Evolutionary conservation across 352 stramenopile genomes (phyloP).

Genomic region (Phytophthora ramorum): DNA sequence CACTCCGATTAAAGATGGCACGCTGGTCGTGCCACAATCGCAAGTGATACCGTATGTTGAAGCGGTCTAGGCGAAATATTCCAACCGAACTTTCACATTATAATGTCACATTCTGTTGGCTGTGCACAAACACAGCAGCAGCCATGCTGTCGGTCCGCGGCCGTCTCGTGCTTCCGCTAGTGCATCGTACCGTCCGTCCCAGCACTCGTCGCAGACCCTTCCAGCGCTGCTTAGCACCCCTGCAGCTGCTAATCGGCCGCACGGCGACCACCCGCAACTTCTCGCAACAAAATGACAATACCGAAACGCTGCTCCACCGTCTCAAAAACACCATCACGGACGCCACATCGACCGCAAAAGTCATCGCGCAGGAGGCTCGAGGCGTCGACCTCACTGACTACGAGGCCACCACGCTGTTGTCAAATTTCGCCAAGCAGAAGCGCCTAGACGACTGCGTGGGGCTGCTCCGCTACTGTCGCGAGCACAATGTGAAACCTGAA

Average conservation of each 20-base stretch:
- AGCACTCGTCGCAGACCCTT: background rate
- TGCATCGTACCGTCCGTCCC: background rate
- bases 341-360: background rate
- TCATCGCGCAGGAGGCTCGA: constrained; percentile 1
- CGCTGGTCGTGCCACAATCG: background rate
- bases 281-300: constrained; percentile 7
- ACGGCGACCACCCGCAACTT: background rate
- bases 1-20: background rate
- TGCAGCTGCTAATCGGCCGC: background rate
- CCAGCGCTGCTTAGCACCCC: background rate
- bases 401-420: constrained; percentile 5
- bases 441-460: background rate
- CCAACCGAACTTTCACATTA: background rate
- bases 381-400: background rate
- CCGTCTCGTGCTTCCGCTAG: background rate
- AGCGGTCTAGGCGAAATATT: background rate
- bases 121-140: background rate
- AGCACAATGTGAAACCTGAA: constrained; percentile 1
- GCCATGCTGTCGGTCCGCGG: background rate
- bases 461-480: constrained; percentile 8
- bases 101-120: background rate
- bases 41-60: background rate
- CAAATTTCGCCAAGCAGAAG: constrained; percentile 3
- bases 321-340: constrained; percentile 3
- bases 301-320: background rate